These are phyloP conservation scores for Heritiera fomes DNA, from an alignment of 345 rosid genomes.

Conservation along the genomic window DNA sequence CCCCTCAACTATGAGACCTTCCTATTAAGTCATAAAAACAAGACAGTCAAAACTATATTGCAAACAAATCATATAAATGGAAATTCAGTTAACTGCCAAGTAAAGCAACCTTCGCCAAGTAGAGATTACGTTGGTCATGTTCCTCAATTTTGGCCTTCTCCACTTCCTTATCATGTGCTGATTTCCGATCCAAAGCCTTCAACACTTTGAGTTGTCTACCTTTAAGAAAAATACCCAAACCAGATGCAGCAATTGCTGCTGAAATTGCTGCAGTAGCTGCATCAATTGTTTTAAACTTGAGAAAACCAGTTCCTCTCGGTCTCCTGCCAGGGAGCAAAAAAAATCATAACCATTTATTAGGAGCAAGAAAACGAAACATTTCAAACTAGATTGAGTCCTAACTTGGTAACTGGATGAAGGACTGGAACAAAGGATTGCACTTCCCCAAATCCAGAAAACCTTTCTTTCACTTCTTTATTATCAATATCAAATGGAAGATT, in stretches of 20 bases:
- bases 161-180: constrained; percentile 68
- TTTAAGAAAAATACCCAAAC: constrained; percentile 69
- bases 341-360: constrained; percentile 3
- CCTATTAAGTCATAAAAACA: constrained; percentile 46
- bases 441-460: constrained; percentile 74
- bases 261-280: constrained; percentile 71
- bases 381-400: constrained; percentile 24
- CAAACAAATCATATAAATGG: constrained; percentile 1
- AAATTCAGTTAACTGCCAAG: not conserved
- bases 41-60: not conserved
- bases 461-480: constrained; percentile 68
- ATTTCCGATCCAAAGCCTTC: constrained; percentile 82
- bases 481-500: constrained; percentile 83
- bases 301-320: constrained; percentile 88
- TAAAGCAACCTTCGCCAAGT: constrained; percentile 75
- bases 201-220: constrained; percentile 75
- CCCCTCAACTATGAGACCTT: constrained; percentile 84
- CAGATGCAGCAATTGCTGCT: constrained; percentile 64
- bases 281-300: constrained; percentile 74
- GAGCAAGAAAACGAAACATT: constrained; percentile 9
- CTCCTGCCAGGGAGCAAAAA: constrained; percentile 55
- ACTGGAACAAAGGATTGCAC: constrained; percentile 73
- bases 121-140: constrained; percentile 76
- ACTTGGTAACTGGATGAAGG: constrained; percentile 89
- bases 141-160: constrained; percentile 72